Conservation (phyloP, 768 basidiomycete species). For the Suillus bovinus region DNA sequence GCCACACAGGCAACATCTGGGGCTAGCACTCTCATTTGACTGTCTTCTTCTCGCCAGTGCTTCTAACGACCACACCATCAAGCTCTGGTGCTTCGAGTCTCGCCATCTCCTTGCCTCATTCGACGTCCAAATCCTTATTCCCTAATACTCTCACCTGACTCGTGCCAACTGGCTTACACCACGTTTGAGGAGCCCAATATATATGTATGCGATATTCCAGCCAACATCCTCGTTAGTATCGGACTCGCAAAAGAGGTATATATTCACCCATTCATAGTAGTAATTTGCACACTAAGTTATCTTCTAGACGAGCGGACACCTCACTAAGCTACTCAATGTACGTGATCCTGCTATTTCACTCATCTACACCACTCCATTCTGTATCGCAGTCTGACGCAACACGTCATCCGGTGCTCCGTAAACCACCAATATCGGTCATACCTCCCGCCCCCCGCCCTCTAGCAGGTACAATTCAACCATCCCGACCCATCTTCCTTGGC, state of each 20-base stretch:
- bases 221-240: background rate
- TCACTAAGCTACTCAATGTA: background rate
- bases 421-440: background rate
- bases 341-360: background rate
- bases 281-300: background rate
- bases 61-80: background rate
- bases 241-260: background rate
- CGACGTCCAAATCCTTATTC: background rate
- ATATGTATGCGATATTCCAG: background rate
- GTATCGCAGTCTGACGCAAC: background rate
- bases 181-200: background rate
- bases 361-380: background rate
- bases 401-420: background rate
- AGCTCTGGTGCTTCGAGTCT: background rate
- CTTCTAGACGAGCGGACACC: background rate
- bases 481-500: no score
- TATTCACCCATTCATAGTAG: background rate
- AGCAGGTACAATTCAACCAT: no score
- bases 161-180: background rate
- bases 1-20: rapidly evolving
- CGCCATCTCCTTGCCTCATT: background rate
- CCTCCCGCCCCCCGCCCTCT: background rate
- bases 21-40: background rate
- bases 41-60: background rate
- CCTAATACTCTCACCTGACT: background rate